Base-by-base conservation (phyloP, 441 rosid genomes). In the Eutrema salsugineum region DNA sequence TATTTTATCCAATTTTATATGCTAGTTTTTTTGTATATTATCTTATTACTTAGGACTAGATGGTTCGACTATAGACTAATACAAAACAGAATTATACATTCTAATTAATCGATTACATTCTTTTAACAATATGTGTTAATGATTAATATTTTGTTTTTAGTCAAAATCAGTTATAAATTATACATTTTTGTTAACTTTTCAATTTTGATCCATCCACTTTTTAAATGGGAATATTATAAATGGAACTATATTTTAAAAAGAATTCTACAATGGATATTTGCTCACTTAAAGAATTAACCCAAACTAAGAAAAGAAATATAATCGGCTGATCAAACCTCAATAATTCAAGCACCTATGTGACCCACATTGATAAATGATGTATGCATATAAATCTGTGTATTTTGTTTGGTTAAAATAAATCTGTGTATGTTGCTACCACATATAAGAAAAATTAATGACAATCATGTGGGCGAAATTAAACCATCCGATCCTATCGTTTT, bases 331-430 rank as follows among this genome's bases (percentile, higher is more conserved):
- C 59, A 75, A 54, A 62, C 60, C 70, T 40, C 79, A 75, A 75
- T 75, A 63, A 75, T 75, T 54, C 66, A 75, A 69, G 75, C 40
- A 55, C 11, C n/a, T 44, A 38, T 22, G 66, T 75, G 79, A 75
- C 71, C 75, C 70, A 75, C 75, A 63, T 30, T 40, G 70, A 75
- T n/a, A 69, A 38, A 69, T 46, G 75, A 68, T 69, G 28, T 17
- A 56, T 55, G 51, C 50, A 54, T 44, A 42, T 70, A 63, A 36
- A 70, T 47, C 11, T 69, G 69, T 40, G 50, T 70, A 51, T 48
- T 44, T 63, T 70, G 76, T n/a, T n/a, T n/a, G n/a, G n/a, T n/a
- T n/a, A n/a, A n/a, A n/a, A 42, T 70, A 63, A 36, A 70, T 47
- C 11, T 69, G 69, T 40, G 50, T 70, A 51, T 48, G 51, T 63